phyloP scores from a whole-genome alignment of 257 asterid genomes.

The Voacanga thouarsii region DNA sequence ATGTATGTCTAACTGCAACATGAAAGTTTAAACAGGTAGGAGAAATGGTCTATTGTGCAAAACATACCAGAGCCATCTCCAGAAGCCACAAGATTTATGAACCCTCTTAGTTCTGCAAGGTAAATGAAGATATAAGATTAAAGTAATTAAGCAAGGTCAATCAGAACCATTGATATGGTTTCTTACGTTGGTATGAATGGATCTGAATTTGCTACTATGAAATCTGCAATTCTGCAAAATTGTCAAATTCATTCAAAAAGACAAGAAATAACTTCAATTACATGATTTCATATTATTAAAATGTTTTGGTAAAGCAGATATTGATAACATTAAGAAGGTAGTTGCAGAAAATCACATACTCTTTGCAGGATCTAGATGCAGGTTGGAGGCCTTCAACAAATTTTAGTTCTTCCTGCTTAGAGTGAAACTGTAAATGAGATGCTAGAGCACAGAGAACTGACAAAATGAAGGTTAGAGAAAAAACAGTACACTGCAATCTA shows the following conservation, averaged over 20 bases:
- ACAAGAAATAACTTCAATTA: neutral
- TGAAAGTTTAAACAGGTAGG: neutral
- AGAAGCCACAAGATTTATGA: slow-evolving; percentile 45
- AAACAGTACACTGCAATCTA: too few species aligned
- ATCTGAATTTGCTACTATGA: slow-evolving; percentile 53
- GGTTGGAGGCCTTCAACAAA: slow-evolving; percentile 61
- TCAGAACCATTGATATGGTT: slow-evolving; percentile 5
- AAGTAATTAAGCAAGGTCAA: slow-evolving; percentile 3
- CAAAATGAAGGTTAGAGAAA: neutral
- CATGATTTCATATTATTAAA: neutral
- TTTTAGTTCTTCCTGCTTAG: slow-evolving; percentile 74
- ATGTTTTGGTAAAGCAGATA: neutral
- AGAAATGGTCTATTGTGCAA: neutral
- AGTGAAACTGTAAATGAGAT: slow-evolving; percentile 2
- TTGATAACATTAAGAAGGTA: neutral
- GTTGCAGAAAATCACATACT: slow-evolving; percentile 39
- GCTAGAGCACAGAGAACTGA: neutral
- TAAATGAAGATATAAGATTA: slow-evolving; percentile 1
- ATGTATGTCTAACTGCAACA: slow-evolving; percentile 7
- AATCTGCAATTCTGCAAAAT: slow-evolving; percentile 60
- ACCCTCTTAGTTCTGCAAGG: slow-evolving; percentile 47
- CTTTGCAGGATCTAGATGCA: slow-evolving; percentile 71
- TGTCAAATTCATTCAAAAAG: slow-evolving; percentile 15
- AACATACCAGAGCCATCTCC: slow-evolving; percentile 80
- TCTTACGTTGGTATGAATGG: slow-evolving; percentile 73